Percentiles rank a stretch among this genome's conserved stretches.
Evolutionary conservation across 164 flowering plant genomes (phyloP).

Genomic region (Tetrastigma voinierianum): DNA sequence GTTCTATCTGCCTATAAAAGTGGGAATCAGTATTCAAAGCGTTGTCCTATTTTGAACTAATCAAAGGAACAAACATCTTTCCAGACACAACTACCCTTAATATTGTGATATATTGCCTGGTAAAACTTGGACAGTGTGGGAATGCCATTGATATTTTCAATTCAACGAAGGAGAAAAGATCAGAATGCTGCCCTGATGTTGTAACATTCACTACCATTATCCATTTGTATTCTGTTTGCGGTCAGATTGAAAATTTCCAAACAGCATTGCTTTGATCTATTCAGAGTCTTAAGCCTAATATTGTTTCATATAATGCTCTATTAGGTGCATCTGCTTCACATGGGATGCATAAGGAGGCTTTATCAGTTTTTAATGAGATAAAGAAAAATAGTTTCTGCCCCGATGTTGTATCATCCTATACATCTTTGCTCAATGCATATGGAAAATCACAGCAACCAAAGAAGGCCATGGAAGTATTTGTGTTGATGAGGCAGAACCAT

Average conservation of each 20-base stretch:
- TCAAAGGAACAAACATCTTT: constrained; percentile 81
- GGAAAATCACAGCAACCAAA: constrained; percentile 84
- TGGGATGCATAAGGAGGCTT: constrained; percentile 75
- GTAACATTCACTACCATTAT: constrained; percentile 88
- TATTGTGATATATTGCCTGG: constrained; percentile 76
- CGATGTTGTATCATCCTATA: constrained; percentile 92
- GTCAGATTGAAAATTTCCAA: constrained; percentile 76
- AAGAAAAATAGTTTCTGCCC: constrained; percentile 50
- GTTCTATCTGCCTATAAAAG: constrained; percentile 82
- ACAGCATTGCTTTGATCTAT: constrained; percentile 82
- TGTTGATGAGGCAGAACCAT: constrained; percentile 58
- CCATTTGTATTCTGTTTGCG: constrained; percentile 75
- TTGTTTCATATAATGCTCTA: constrained; percentile 83
- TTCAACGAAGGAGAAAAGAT: constrained; percentile 80
- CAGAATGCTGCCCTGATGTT: constrained; percentile 76
- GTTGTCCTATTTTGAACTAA: constrained; percentile 86
- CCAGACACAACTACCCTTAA: constrained; percentile 90
- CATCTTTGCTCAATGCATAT: constrained; percentile 87
- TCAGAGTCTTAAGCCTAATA: constrained; percentile 80
- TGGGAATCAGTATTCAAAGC: constrained; percentile 80
- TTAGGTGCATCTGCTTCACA: constrained; percentile 85
- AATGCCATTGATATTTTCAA: constrained; percentile 69
- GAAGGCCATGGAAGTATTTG: constrained; percentile 67
- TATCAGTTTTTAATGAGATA: constrained; percentile 59
- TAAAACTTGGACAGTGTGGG: constrained; percentile 64